A percentile compares a stretch with the other conserved stretches of the same genome.
These are phyloP conservation scores for Vararia minispora DNA, from an alignment of 768 basidiomycete species.

Conservation along the genomic window DNA sequence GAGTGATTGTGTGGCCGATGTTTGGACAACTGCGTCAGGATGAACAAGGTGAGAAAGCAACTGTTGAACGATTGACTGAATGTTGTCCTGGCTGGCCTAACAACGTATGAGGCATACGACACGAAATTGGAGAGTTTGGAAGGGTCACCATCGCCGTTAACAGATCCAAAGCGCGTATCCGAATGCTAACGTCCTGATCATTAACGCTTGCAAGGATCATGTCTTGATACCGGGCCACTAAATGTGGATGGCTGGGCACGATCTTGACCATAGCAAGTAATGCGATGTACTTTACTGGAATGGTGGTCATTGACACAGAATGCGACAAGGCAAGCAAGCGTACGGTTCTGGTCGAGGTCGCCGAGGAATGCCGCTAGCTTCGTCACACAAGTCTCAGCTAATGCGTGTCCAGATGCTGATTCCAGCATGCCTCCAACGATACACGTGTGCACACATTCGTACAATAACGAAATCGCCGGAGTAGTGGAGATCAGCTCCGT, in stretches of 20 bases:
- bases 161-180: constrained; percentile 91
- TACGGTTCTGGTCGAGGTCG: constrained; percentile 92
- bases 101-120: constrained; percentile 2
- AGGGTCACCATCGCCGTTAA: constrained; percentile 76
- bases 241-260: constrained; percentile 80
- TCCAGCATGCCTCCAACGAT: constrained; percentile 96
- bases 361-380: constrained; percentile 88
- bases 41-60: constrained; percentile 77
- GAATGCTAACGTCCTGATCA: constrained; percentile 90
- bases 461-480: constrained; percentile 87
- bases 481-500: constrained; percentile 94
- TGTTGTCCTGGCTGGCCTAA: constrained; percentile 76
- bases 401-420: constrained; percentile 58
- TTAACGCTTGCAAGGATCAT: constrained; percentile 83
- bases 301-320: not conserved
- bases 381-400: constrained; percentile 84
- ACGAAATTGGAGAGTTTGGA: not conserved
- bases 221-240: constrained; percentile 86
- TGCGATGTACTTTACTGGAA: constrained; percentile 93
- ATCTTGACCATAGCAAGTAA: constrained; percentile 93
- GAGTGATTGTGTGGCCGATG: constrained; percentile 43
- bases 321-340: constrained; percentile 21
- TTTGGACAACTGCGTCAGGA: constrained; percentile 37
- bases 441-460: constrained; percentile 97
- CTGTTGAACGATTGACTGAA: constrained; percentile 86